Percentiles rank a stretch among this genome's conserved stretches.
phyloP scores from a whole-genome alignment of 2,329 filamentous ascomycete genomes.

The Pseudogymnoascus sp. region DNA sequence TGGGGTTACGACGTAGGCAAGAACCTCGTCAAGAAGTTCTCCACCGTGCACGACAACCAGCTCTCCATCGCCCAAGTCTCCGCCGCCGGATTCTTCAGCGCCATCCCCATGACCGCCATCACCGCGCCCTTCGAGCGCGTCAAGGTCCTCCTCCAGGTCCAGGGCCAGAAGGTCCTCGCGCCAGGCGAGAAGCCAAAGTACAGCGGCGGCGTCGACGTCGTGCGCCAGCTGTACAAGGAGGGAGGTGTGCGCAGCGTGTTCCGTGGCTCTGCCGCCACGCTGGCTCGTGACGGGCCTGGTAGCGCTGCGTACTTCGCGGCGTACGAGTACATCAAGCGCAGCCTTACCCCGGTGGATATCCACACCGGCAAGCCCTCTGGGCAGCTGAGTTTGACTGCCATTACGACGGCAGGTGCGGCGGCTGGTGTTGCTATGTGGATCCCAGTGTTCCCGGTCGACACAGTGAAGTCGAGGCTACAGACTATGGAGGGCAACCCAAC shows the following conservation, averaged over 20 bases:
- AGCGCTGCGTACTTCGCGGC: constrained; percentile 94
- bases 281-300: constrained; percentile 88
- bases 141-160: constrained; percentile 96
- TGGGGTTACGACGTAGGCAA: constrained; percentile 97
- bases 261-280: constrained; percentile 80
- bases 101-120: constrained; percentile 94
- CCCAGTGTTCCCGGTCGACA: constrained; percentile 95
- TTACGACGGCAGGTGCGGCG: constrained; percentile 79
- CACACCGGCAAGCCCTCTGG: constrained; percentile 65
- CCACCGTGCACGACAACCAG: constrained; percentile 55
- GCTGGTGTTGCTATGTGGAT: constrained; percentile 99
- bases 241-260: constrained; percentile 89
- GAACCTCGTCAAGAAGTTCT: constrained; percentile 65
- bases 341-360: constrained; percentile 74
- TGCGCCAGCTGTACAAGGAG: constrained; percentile 84
- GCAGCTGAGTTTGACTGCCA: constrained; percentile 70
- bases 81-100: constrained; percentile 92
- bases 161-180: constrained; percentile 77
- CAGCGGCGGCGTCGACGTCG: constrained; percentile 79
- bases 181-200: constrained; percentile 93
- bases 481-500: constrained; percentile 80
- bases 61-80: constrained; percentile 84
- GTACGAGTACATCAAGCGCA: constrained; percentile 91
- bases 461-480: constrained; percentile 89
- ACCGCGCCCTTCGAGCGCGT: constrained; percentile 99